Evolutionary conservation across 1,284 basidiomycete species (phyloP).

Genomic region (Schizophyllum commune): DNA sequence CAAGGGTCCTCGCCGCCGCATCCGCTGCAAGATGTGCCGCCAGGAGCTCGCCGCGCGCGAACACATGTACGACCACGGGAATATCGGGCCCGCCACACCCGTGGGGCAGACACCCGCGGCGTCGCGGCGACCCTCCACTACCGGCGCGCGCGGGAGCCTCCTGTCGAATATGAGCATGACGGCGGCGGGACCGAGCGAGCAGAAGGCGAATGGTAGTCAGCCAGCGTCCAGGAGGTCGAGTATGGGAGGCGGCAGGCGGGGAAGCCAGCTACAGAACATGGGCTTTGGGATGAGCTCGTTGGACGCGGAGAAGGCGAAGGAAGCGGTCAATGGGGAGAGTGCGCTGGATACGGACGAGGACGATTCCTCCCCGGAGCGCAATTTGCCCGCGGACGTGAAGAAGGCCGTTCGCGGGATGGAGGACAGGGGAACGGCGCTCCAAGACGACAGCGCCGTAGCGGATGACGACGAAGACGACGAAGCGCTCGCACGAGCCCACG

Average conservation of each 20-base stretch:
- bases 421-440: background rate
- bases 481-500: slow-evolving; percentile 6
- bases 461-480: slow-evolving; percentile 7
- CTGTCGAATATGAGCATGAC: slow-evolving; percentile 14
- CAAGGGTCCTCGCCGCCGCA: slow-evolving; percentile 43
- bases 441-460: background rate
- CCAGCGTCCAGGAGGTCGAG: background rate
- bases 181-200: background rate
- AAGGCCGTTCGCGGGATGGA: background rate
- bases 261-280: slow-evolving; percentile 21
- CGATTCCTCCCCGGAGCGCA: background rate
- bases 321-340: slow-evolving; percentile 29
- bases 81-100: slow-evolving; percentile 60
- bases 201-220: background rate
- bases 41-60: slow-evolving; percentile 83
- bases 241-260: slow-evolving; percentile 22
- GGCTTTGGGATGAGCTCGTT: slow-evolving; percentile 2
- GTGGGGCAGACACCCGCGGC: slow-evolving; percentile 37
- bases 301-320: background rate
- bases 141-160: slow-evolving; percentile 13
- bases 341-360: slow-evolving; percentile 24
- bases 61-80: slow-evolving; percentile 88
- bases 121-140: slow-evolving; percentile 41
- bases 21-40: slow-evolving; percentile 89
- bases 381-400: background rate